Conservation (phyloP, 148 eudicot genomes). For the Simmondsia chinensis region DNA sequence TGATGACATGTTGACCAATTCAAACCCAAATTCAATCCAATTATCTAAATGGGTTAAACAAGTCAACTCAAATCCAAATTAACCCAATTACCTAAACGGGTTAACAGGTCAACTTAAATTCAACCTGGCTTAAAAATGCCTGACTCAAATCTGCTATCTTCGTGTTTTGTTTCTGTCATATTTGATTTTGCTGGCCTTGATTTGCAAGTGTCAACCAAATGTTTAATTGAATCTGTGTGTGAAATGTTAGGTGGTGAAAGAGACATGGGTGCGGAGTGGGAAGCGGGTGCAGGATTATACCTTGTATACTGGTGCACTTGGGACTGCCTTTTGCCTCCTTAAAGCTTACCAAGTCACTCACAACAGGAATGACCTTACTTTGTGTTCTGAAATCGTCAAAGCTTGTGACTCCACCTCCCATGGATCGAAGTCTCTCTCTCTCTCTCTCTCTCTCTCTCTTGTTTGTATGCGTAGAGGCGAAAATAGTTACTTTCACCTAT, state of each 20-base stretch:
- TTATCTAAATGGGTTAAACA: too few relatives aligned
- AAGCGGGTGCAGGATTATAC: slow-evolving; percentile 50
- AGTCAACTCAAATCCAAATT: too few relatives aligned
- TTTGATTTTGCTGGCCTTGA: slow-evolving; percentile 8
- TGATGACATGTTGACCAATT: too few relatives aligned
- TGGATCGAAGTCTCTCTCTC: slow-evolving; percentile 38
- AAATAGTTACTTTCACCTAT: too few relatives aligned
- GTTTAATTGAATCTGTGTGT: neutral
- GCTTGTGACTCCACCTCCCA: slow-evolving; percentile 62
- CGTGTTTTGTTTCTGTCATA: too few relatives aligned
- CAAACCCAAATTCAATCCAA: too few relatives aligned
- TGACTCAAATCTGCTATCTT: too few relatives aligned
- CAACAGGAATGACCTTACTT: slow-evolving; percentile 38
- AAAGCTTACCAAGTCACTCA: slow-evolving; percentile 58
- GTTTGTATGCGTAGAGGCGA: neutral
- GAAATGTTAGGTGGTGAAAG: slow-evolving; percentile 50
- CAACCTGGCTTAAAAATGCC: too few relatives aligned
- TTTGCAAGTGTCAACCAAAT: neutral
- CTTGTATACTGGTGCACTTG: slow-evolving; percentile 72
- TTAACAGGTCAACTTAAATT: too few relatives aligned
- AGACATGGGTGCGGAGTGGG: slow-evolving; percentile 54
- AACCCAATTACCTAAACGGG: too few relatives aligned
- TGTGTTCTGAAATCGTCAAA: slow-evolving; percentile 47
- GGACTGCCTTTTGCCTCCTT: slow-evolving; percentile 70
- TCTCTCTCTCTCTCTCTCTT: neutral